Base-by-base conservation (phyloP, 2,329 filamentous ascomycete species). In the Cladosporium sp. region DNA sequence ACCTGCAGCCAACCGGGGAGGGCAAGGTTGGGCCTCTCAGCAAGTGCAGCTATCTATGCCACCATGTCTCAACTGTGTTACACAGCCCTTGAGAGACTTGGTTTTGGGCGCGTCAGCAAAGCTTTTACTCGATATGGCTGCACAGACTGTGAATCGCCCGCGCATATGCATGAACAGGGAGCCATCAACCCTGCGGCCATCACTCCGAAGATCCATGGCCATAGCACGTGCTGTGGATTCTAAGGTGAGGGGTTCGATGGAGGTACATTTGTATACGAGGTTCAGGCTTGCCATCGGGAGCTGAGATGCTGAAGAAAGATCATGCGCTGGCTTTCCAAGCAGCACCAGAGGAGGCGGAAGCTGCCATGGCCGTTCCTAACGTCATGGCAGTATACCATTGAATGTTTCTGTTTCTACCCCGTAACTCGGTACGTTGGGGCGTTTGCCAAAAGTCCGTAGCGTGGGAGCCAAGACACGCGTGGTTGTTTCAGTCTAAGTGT, bases 391-490 rank as follows among this genome's bases (percentile, higher is more conserved):
- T 5, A 46, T 11, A 1, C 1, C 7, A 21, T n/a, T 46, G 7
- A n/a, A 6, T 3, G 48, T 28, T 28, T 28, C 48, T 53, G 13
- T 26, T 28, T 26, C 30, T n/a, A 56, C 53, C 26, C 53, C 25
- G n/a, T 32, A 30, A 58, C n/a, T 43, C 39, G 36, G 58, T 23
- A 21, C 25, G 26, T 28, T 28, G 32, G 30, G 32, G 54, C 28
- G 28, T 21, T 43, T 32, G 56, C 56, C 56, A 58, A 58, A 59
- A 48, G 32, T 59, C 57, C 57, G 57, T 60, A 53, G 58, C 58
- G 58, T 28, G 21, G n/a, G 43, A 28, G 59, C 59, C 59, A 62
- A 62, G 59, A 18, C 32, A 30, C 51, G 26, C 25, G 23, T 53
- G 48, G 23, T 28, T 53, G 36, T 26, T 46, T 26, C 57, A 28